Conservation (phyloP, 164 flowering plant genomes). For the Echeveria elegans region DNA sequence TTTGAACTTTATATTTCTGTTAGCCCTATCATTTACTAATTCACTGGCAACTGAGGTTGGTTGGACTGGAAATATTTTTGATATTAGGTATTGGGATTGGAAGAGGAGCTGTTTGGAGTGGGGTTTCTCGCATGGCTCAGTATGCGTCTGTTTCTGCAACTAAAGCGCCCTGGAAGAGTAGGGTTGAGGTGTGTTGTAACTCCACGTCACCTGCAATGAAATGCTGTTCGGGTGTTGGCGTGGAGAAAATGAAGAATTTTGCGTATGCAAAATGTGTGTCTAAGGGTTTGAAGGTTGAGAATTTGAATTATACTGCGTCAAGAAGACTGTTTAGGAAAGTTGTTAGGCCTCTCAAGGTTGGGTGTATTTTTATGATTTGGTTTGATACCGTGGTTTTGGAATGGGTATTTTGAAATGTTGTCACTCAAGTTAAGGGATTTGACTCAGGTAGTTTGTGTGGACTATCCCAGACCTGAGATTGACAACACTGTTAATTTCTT, state of each 20-base stretch:
- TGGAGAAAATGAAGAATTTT: conserved; percentile 10
- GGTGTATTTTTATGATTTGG: background rate
- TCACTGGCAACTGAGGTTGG: no score
- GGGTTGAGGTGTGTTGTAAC: background rate
- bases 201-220: conserved; percentile 3
- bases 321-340: conserved; percentile 12
- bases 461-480: conserved; percentile 89
- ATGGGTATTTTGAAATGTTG: background rate
- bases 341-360: conserved; percentile 24
- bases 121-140: conserved; percentile 16
- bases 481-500: conserved; percentile 67
- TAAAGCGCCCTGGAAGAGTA: conserved; percentile 17
- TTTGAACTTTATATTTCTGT: no score
- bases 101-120: no score
- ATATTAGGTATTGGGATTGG: no score
- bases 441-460: conserved; percentile 70
- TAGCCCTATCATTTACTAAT: no score
- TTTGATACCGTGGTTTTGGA: background rate
- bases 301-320: conserved; percentile 6
- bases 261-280: conserved; percentile 17
- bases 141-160: conserved; percentile 29
- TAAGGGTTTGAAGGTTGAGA: conserved; percentile 18
- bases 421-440: conserved; percentile 5
- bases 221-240: conserved; percentile 4
- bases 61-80: no score